Evolutionary conservation across 768 basidiomycete genomes (phyloP), one percentile per base, ranked within the genome.

Genomic region (Kwoniella heveanensis): DNA sequence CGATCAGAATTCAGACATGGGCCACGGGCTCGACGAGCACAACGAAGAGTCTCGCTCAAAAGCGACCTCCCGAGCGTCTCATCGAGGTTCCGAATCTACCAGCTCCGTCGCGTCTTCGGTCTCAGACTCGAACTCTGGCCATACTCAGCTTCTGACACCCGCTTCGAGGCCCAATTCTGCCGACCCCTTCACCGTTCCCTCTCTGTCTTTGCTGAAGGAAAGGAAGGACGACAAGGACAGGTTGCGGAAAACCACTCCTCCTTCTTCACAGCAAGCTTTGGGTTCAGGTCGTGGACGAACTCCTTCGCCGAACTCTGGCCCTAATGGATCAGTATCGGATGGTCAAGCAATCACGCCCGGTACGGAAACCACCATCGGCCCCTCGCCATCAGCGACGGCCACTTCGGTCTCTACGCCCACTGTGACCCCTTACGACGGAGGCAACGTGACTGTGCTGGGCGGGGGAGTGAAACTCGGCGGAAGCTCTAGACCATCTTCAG

Each of bases 381-480:
- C 58, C 2, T 52, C 59, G 15, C 39, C 39, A 44, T 9, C 39
- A 19, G n/a, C n/a, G n/a, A n/a, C n/a, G n/a, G 39, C 39, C 19
- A 51, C 30, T 2, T 26, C 48, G 26, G 55, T 47, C 13, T 48
- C 62, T 10, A 69, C 77, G 6, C 72, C 71, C 21, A 63, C 72
- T 25, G 77, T 80, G 21, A 79, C 78, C 17, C 77, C 78, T 1
- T 81, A 81, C 65, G 80, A 81, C 57, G 78, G 78, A 22, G 80
- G 79, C 15, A 81, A 81, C 55, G 80, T 81, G 25, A 79, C 77
- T 22, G 79, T 79, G 46, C 67, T 81, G 7, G 80, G 80, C n/a
- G 80, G 80, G 17, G 80, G 80, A 21, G 80, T 81, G 58, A 80
- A 80, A 60, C 71, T 81, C 10, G 80, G 80, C 30, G 80, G 80